These are phyloP conservation scores for Alternaria sp. DNA, from an alignment of 2,329 filamentous ascomycete genomes.

Conservation along the genomic window DNA sequence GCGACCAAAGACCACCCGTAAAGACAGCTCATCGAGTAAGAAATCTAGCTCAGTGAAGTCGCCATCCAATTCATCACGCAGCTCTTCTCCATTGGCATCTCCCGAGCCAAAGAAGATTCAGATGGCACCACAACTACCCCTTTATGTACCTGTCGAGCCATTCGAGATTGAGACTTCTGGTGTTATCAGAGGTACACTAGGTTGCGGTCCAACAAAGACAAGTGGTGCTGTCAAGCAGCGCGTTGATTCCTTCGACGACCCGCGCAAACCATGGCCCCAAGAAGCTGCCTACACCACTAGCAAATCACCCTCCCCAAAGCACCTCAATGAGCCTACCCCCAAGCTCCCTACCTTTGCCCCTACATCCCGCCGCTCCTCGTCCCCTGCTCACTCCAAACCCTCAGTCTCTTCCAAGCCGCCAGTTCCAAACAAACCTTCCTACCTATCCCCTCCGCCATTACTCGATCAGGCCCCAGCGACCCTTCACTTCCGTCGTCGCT, in stretches of 20 bases:
- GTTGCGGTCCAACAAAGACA: constrained; percentile 13
- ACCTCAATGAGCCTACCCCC: constrained; percentile 24
- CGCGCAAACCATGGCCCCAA: constrained; percentile 36
- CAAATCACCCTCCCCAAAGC: constrained; percentile 17
- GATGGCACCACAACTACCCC: constrained; percentile 12
- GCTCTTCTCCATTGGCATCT: constrained; percentile 34
- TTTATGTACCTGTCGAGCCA: constrained; percentile 36
- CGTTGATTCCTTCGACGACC: constrained; percentile 34
- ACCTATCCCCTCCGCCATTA: constrained; percentile 15
- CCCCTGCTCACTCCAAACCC: constrained; percentile 6
- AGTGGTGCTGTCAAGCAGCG: constrained; percentile 19
- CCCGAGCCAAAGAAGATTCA: constrained; percentile 24
- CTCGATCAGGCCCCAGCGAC: constrained; percentile 12
- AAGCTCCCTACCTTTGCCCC: constrained; percentile 23
- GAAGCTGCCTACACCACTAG: constrained; percentile 15
- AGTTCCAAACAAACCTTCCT: constrained; percentile 12
- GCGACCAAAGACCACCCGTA: constrained; percentile 42
- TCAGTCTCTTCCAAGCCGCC: constrained; percentile 13
- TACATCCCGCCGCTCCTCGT: constrained; percentile 18
- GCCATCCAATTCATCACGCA: constrained; percentile 26
- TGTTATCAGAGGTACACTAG: constrained; percentile 21
- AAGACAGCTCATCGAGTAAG: constrained; percentile 33
- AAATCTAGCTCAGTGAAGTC: constrained; percentile 34
- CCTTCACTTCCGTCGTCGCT: constrained; percentile 32
- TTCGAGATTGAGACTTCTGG: constrained; percentile 23